Percentiles rank a stretch among this genome's conserved stretches.
These are phyloP conservation scores for Cicer pinnatifidum DNA, from an alignment of 306 rosid species.

Conservation along the genomic window DNA sequence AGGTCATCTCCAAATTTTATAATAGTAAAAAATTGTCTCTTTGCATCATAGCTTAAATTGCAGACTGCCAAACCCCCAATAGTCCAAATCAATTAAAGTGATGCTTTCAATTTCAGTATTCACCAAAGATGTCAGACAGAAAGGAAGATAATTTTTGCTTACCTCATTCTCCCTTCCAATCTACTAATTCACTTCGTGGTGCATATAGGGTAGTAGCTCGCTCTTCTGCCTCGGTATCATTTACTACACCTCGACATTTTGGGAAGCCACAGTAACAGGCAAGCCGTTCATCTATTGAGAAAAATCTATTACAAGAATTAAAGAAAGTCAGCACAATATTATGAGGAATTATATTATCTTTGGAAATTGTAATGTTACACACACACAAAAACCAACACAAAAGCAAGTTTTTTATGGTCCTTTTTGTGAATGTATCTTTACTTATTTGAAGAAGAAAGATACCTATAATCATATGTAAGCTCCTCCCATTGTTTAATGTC, in stretches of 20 bases:
- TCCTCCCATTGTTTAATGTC: slow-evolving; percentile 98
- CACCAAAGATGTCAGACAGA: slow-evolving; percentile 24
- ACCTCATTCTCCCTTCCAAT: slow-evolving; percentile 91
- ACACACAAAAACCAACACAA: slow-evolving; percentile 41
- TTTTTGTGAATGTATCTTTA: slow-evolving; percentile 24
- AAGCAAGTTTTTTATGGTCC: slow-evolving; percentile 25
- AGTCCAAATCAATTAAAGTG: slow-evolving; percentile 25
- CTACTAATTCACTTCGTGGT: slow-evolving; percentile 73
- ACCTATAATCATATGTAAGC: slow-evolving; percentile 98
- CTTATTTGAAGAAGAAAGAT: slow-evolving; percentile 40
- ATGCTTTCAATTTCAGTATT: not conserved
- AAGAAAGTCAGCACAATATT: slow-evolving; percentile 49
- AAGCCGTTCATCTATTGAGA: slow-evolving; percentile 92
- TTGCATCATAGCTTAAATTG: slow-evolving; percentile 7
- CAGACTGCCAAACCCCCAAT: slow-evolving; percentile 9
- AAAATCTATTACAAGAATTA: slow-evolving; percentile 64
- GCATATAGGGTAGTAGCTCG: slow-evolving; percentile 75
- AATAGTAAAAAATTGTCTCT: not conserved
- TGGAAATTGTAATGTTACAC: slow-evolving; percentile 27
- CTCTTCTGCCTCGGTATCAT: slow-evolving; percentile 92
- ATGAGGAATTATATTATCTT: slow-evolving; percentile 33
- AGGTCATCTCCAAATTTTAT: slow-evolving; percentile 13
- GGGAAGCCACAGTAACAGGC: slow-evolving; percentile 94
- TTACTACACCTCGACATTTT: slow-evolving; percentile 92
- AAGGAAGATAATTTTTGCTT: slow-evolving; percentile 42